Evolutionary conservation across 257 asterid genomes (phyloP), one percentile per base, ranked within the genome.

Genomic region (Penstemon newberryi): DNA sequence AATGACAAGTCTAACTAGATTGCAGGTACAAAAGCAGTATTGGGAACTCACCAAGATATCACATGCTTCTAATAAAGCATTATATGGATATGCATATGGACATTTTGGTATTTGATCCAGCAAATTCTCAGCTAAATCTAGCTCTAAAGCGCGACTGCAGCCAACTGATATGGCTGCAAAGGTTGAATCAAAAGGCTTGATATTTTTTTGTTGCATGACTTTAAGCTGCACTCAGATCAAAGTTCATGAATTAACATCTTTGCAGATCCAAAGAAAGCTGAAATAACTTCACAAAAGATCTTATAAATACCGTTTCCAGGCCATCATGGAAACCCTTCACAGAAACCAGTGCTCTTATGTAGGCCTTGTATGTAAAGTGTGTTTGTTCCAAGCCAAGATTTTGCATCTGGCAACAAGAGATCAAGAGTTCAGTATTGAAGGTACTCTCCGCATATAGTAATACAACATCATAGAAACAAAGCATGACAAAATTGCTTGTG

Each of bases 41-140:
- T 18, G 70, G 67, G 15, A 46, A 78, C 93, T 85, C 77, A 92
- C 98, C 85, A 86, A 72, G 38, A 66, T 60, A 74, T 86, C 86
- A 79, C 97, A 92, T 82, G 97, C 98, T 88, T 82, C 76, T 51
- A 92, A 86, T 65, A 81, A 78, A 71, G 86, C 82, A 79, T 92
- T 90, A 84, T 71, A 86, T 78, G 89, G 85, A 74, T 60, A 67
- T 75, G 85, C 65, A 64, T 63, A 45, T 62, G 56, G 71, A 72
- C 72, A 51, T 60, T 69, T 46, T 41, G 91, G 83, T 38, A 88
- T 80, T 78, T 79, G 88, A 70, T 82, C 75, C 74, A 92, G 76
- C 44, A 84, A 82, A 45, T 61, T 73, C 82, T 86, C 92, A 55
- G 98, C 97, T 74, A 85, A 78, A 81, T 92, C 86, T 74, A 89